Evolutionary conservation across 139 green algal genomes (phyloP), one percentile per base, ranked within the genome.

Genomic region (Chara braunii): DNA sequence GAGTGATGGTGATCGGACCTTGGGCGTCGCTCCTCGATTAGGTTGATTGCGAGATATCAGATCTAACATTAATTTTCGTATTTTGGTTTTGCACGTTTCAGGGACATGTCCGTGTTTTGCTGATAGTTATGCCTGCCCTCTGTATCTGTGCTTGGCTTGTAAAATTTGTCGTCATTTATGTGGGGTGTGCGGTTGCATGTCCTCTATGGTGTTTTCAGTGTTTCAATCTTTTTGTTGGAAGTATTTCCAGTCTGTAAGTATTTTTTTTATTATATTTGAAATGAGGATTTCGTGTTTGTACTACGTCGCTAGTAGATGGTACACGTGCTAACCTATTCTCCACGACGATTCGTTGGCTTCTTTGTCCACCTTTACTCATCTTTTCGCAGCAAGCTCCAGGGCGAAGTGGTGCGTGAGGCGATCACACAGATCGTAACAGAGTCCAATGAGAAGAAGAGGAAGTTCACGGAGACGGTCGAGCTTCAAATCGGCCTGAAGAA

Each of bases 401-500:
- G 71, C 70, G 69, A 74, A 24, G 69, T 71, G 52, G 40, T 80
- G 56, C 68, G 72, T n/a, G 68, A 77, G 44, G 30, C 33, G 9
- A 77, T 64, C 37, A 51, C 81, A 78, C 84, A 60, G 51, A 68
- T 96, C 48, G 63, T 94, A 51, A 78, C 89, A 75, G 86, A 82
- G 51, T 62, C 85, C 34, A 80, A 85, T 69, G 72, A 85, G 75
- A 99, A 98, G 89, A 80, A 84, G 53, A 80, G 92, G 45, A 98
- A 98, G 77, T 99, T 99, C 85, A 85, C 71, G 43, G 92, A 99
- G 88, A 99, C 92, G 9, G 84, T 99, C 32, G 92, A 99, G 85
- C 88, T 99, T 37, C 92, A 98, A 85, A 94, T 99, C 61, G 93
- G 93, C 63, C 84, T 99, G 32, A 99, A 99, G 88, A 98, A 97